These are phyloP conservation scores for Crucibulum laeve DNA, from an alignment of 768 basidiomycete genomes.

Conservation along the genomic window DNA sequence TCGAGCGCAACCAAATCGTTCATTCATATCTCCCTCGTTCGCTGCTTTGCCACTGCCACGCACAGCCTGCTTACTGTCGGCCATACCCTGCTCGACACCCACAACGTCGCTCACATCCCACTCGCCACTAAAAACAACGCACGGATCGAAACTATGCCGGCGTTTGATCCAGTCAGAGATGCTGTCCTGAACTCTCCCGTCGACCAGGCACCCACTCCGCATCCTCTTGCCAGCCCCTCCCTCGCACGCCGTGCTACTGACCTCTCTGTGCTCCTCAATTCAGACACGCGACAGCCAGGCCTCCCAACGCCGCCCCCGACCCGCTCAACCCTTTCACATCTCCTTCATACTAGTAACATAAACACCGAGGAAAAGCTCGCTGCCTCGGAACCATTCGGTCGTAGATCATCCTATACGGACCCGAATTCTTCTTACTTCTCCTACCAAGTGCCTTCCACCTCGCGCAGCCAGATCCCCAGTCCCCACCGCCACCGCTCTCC, in stretches of 20 bases:
- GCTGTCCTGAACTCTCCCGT: conserved; percentile 78
- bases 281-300: conserved; percentile 32
- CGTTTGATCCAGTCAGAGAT: conserved; percentile 85
- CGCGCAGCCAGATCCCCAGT: conserved; percentile 5
- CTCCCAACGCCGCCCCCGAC: conserved; percentile 22
- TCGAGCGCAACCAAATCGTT: no score
- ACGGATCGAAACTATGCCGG: no score
- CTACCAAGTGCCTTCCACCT: conserved; percentile 9
- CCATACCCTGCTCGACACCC: no score
- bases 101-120: conserved; percentile 18
- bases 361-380: conserved; percentile 26
- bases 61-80: no score
- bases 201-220: conserved; percentile 32
- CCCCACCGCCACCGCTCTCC: conserved; percentile 11
- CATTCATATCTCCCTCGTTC: no score
- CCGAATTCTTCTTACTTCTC: conserved; percentile 10
- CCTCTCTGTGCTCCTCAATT: conserved; percentile 74
- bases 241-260: conserved; percentile 64
- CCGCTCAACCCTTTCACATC: conserved; percentile 36
- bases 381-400: conserved; percentile 22
- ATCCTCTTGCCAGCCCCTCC: conserved; percentile 41
- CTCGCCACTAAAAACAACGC: no score
- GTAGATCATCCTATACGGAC: conserved; percentile 13
- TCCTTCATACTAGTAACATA: conserved; percentile 26
- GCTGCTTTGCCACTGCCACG: no score